Base-by-base conservation (phyloP, 176 grass and related monocot genomes). In the Oryza meyeriana region DNA sequence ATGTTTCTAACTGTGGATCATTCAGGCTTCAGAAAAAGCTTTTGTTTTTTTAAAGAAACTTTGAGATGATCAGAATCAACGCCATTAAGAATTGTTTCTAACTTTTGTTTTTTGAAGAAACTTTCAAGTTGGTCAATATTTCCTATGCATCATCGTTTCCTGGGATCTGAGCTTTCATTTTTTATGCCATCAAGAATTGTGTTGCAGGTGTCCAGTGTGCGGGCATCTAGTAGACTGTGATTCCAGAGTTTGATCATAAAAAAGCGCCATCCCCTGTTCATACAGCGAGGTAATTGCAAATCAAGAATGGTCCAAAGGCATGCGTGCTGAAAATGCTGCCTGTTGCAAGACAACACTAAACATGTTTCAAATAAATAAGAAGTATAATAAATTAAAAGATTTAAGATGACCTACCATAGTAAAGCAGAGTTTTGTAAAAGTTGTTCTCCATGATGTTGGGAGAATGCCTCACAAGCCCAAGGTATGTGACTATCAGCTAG, bases 241-340 rank as follows among this genome's bases (percentile, higher is more conserved):
- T 97, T 97, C 91, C 94, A 97, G 57, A 97, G 80, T 85, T 93
- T 97, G 68, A 97, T 89, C 94, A 93, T 98, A 48, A 95, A 48
- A 9, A 95, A 17, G 29, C 85, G 74, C 90, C 92, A 95, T 72
- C 82, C 81, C 92, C 95, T 98, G 85, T 81, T 71, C 32, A 68
- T 78, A 11, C 50, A 48, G 40, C 10, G 12, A 74, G 35, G 57
- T 34, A 62, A 66, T 81, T 58, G 25, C 5, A 17, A 34, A 81
- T 34, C 45, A 55, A 30, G 26, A 72, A 72, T 31, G 4, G 45
- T 1, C 4, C 16, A 20, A 47, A 28, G 69, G 47, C 35, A 9
- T 55, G 71, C 0, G 18, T 11, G 3, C 29, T 35, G 28, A 69
- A 85, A 73, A 35, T 10, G 35, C 34, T 78, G 27, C 3, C 14